Conservation (phyloP, 2,329 filamentous ascomycete genomes). For the Albophoma yamanashiensis region DNA sequence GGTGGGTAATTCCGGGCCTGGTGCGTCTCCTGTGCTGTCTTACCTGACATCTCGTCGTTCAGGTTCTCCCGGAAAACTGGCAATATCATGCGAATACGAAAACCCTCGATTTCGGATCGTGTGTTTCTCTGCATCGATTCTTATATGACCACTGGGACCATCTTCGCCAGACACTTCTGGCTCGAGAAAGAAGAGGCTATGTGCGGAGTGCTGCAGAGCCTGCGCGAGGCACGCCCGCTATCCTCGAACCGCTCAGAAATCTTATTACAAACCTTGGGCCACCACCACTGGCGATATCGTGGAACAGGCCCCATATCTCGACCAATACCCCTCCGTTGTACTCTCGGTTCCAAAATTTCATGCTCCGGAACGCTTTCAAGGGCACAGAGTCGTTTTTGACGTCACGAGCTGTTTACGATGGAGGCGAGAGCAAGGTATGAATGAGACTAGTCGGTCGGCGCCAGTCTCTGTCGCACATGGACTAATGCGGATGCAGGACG, state of each 20-base stretch:
- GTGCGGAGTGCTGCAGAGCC: slow-evolving; percentile 44
- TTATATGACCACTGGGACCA: slow-evolving; percentile 65
- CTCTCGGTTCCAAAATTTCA: slow-evolving; percentile 61
- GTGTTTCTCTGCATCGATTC: slow-evolving; percentile 57
- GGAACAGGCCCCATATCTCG: slow-evolving; percentile 57
- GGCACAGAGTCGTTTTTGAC: slow-evolving; percentile 55
- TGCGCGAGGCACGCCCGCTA: slow-evolving; percentile 39
- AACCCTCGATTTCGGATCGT: slow-evolving; percentile 60
- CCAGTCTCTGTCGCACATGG: neutral
- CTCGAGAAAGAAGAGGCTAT: slow-evolving; percentile 46
- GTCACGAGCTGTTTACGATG: slow-evolving; percentile 57
- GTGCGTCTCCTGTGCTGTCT: neutral
- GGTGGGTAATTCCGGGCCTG: slow-evolving; percentile 26
- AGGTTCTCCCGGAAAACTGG: slow-evolving; percentile 37
- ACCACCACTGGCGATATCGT: slow-evolving; percentile 56
- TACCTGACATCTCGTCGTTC: neutral
- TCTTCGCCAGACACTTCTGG: slow-evolving; percentile 51
- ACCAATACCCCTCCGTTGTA: slow-evolving; percentile 53
- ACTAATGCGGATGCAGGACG: slow-evolving; percentile 37
- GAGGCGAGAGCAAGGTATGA: slow-evolving; percentile 55
- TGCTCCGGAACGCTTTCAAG: slow-evolving; percentile 58
- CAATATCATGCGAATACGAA: slow-evolving; percentile 32
- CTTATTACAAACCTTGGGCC: slow-evolving; percentile 57
- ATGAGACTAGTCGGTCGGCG: slow-evolving; percentile 1
- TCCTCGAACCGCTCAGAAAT: slow-evolving; percentile 48